Percentiles rank a stretch among this genome's conserved stretches.
Conservation (phyloP, 208 protist genomes). For the Leptomonas seymouri region DNA sequence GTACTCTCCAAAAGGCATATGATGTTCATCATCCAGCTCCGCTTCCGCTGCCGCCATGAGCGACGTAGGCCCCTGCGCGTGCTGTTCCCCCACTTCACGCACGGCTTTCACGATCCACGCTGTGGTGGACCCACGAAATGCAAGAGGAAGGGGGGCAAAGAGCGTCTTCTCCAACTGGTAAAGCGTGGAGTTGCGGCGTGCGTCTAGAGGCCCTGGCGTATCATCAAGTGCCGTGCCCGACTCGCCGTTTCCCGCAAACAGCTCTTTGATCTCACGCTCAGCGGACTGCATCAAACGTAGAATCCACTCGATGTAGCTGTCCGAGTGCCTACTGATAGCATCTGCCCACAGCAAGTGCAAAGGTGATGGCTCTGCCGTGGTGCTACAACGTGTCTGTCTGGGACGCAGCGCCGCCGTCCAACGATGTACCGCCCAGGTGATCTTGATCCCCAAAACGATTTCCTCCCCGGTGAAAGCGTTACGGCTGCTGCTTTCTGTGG, state of each 20-base stretch:
- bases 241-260: neutral
- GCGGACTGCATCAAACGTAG: neutral
- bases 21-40: neutral
- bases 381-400: neutral
- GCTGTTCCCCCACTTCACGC: conserved; percentile 30
- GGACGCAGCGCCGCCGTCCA: conserved; percentile 22
- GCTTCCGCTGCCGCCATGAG: neutral
- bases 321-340: neutral
- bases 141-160: conserved; percentile 22
- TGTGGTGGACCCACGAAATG: conserved; percentile 32
- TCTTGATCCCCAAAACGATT: conserved; percentile 35
- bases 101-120: conserved; percentile 47
- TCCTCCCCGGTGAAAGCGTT: conserved; percentile 23
- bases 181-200: neutral
- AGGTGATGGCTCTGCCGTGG: neutral
- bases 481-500: neutral
- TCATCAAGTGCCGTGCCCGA: neutral
- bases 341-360: conserved; percentile 10
- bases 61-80: neutral
- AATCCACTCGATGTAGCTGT: neutral
- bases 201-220: neutral
- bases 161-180: conserved; percentile 18
- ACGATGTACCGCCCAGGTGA: conserved; percentile 42
- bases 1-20: neutral
- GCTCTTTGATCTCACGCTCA: neutral